Percentiles rank a stretch among this genome's conserved stretches.
phyloP scores from a whole-genome alignment of 2,329 filamentous ascomycete species.

The Pestalotiopsis sp. region DNA sequence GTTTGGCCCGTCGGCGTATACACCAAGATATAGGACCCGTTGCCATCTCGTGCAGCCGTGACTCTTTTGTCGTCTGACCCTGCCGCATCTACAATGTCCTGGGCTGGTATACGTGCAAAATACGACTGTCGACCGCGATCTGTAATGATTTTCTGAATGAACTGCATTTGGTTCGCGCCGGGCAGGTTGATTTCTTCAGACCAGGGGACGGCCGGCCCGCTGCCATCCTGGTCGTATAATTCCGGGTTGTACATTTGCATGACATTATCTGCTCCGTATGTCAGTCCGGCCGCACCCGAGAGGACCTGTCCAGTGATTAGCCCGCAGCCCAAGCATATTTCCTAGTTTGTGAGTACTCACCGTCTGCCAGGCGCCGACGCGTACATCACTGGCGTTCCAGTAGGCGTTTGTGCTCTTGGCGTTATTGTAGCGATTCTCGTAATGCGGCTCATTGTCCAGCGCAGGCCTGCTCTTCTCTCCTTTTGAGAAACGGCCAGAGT shows the following conservation, averaged over 20 bases:
- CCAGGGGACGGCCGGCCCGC: conserved; percentile 20
- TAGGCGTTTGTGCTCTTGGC: conserved; percentile 16
- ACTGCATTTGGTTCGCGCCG: conserved; percentile 22
- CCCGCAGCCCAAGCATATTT: neutral
- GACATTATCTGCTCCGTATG: conserved; percentile 22
- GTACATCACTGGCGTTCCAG: conserved; percentile 25
- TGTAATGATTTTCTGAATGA: conserved; percentile 19
- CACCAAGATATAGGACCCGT: conserved; percentile 23
- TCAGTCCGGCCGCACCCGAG: conserved; percentile 22
- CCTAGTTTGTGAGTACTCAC: conserved; percentile 13
- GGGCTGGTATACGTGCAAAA: conserved; percentile 17
- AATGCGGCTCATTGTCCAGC: conserved; percentile 24
- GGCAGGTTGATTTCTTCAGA: conserved; percentile 20
- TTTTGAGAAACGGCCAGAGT: conserved; percentile 16
- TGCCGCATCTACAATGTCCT: conserved; percentile 17
- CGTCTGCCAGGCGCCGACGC: conserved; percentile 21
- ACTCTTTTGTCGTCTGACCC: conserved; percentile 20
- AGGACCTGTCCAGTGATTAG: conserved; percentile 16
- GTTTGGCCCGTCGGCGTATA: conserved; percentile 21
- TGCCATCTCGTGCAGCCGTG: conserved; percentile 19
- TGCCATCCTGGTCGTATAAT: conserved; percentile 17
- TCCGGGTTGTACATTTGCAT: conserved; percentile 22
- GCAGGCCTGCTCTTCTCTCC: conserved; percentile 19
- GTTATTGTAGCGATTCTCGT: conserved; percentile 23
- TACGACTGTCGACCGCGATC: conserved; percentile 21